A percentile compares a stretch with the other conserved stretches of the same genome.
Evolutionary conservation across 805 yeast genomes (phyloP).

Genomic region (Lipomyces yamanashiensis): DNA sequence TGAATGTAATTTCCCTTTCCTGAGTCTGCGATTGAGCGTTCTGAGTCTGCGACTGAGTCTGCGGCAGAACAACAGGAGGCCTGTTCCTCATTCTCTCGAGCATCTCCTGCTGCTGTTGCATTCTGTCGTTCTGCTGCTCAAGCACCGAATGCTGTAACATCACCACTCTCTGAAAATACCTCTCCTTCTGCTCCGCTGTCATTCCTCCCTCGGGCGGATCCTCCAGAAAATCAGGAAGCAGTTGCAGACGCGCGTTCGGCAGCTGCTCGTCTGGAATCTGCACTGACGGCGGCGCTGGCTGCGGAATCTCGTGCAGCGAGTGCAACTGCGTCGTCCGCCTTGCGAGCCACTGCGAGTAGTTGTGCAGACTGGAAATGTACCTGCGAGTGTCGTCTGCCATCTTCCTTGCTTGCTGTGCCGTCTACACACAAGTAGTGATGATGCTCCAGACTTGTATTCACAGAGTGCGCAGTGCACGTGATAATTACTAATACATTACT

Average conservation of each 20-base stretch:
- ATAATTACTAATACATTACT: neutral
- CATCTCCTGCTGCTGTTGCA: constrained; percentile 26
- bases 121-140: constrained; percentile 22
- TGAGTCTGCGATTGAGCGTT: neutral
- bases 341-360: constrained; percentile 63
- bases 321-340: constrained; percentile 89
- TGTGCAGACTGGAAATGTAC: constrained; percentile 16
- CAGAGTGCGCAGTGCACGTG: constrained; percentile 2
- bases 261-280: constrained; percentile 17
- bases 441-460: too few relatives aligned
- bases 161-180: constrained; percentile 13
- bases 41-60: neutral
- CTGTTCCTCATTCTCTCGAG: constrained; percentile 19
- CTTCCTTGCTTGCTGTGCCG: neutral
- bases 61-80: neutral
- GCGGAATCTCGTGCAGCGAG: constrained; percentile 52
- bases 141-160: constrained; percentile 15
- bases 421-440: too few relatives aligned
- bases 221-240: constrained; percentile 4
- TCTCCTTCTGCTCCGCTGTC: constrained; percentile 14
- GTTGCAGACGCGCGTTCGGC: constrained; percentile 3
- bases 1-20: constrained; percentile 1
- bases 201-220: neutral
- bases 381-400: constrained; percentile 20
- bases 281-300: constrained; percentile 27